These are phyloP conservation scores for Apocynum venetum DNA, from an alignment of 257 asterid species.

Conservation along the genomic window DNA sequence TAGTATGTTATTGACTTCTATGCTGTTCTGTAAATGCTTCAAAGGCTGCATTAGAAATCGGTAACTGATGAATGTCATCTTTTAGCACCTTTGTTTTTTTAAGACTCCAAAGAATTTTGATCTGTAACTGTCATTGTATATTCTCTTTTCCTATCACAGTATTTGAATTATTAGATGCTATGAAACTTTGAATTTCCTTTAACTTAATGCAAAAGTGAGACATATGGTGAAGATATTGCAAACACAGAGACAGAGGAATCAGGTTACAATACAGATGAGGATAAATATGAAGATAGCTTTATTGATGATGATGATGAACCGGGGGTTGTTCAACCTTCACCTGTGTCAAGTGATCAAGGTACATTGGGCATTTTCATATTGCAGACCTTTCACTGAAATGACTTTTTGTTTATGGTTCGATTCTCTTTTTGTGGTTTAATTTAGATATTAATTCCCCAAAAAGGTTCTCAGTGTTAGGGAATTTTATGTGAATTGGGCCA, in stretches of 20 bases:
- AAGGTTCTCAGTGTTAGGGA: not conserved
- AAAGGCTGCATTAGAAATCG: too few relatives aligned
- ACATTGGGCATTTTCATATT: conserved; percentile 11
- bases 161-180: conserved; percentile 5
- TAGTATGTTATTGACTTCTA: not conserved
- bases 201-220: conserved; percentile 49
- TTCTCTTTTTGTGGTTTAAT: not conserved
- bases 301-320: conserved; percentile 51
- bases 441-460: not conserved
- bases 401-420: not conserved
- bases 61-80: not conserved
- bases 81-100: not conserved
- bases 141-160: not conserved
- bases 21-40: not conserved
- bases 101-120: not conserved
- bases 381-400: not conserved
- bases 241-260: conserved; percentile 54
- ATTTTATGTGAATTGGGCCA: not conserved
- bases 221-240: conserved; percentile 84
- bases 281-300: conserved; percentile 76
- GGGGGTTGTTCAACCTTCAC: conserved; percentile 34
- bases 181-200: conserved; percentile 34
- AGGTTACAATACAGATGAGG: conserved; percentile 46
- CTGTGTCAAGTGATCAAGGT: conserved; percentile 46
- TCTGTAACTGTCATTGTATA: not conserved